Conservation (phyloP, 805 yeast genomes). For the Nakazawaea holstii region DNA sequence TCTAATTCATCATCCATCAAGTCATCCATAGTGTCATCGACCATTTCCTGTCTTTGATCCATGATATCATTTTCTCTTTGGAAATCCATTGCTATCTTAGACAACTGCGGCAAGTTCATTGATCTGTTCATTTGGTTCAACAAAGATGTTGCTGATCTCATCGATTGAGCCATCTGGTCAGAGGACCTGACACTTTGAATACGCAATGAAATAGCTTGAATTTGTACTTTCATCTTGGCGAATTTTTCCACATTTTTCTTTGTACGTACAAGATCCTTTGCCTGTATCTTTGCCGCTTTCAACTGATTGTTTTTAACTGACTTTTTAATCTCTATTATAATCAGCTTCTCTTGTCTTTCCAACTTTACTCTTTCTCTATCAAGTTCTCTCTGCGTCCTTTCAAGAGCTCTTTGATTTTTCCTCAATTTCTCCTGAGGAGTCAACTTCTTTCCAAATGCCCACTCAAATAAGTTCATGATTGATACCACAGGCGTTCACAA, state of each 20-base stretch:
- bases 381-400: constrained; percentile 89
- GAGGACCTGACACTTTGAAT: constrained; percentile 90
- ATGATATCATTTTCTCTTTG: constrained; percentile 90
- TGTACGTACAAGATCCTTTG: constrained; percentile 90
- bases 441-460: constrained; percentile 91
- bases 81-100: constrained; percentile 90
- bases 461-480: constrained; percentile 66
- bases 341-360: constrained; percentile 87
- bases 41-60: constrained; percentile 98
- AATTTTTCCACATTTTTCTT: constrained; percentile 80
- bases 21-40: constrained; percentile 97
- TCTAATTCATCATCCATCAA: constrained; percentile 89
- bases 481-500: not conserved
- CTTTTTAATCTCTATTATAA: constrained; percentile 80
- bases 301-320: constrained; percentile 88
- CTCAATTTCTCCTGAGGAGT: constrained; percentile 95
- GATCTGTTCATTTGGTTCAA: constrained; percentile 82
- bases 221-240: constrained; percentile 88
- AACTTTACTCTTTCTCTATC: constrained; percentile 82
- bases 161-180: constrained; percentile 91
- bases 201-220: constrained; percentile 89
- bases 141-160: constrained; percentile 88
- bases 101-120: constrained; percentile 87
- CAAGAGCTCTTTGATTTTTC: constrained; percentile 92
- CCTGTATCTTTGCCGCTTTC: constrained; percentile 88